Evolutionary conservation across 2,329 filamentous ascomycete species (phyloP), one percentile per base, ranked within the genome.

Genomic region (Stagonosporopsis chrysanthemi): DNA sequence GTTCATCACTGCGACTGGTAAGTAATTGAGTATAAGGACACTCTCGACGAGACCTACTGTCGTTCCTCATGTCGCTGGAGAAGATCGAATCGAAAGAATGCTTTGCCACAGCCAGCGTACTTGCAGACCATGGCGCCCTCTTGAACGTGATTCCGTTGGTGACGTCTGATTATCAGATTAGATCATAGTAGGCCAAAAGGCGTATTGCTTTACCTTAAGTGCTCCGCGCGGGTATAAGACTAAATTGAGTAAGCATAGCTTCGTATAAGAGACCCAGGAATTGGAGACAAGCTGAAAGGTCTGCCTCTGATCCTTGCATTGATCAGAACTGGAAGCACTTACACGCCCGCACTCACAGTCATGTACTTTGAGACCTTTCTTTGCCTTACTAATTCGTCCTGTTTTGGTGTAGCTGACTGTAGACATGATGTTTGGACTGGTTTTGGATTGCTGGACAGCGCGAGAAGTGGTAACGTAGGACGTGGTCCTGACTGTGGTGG

Each of bases 261-360:
- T 14, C 19, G 12, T n/a, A 39, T 14, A 23, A 15, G 11, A 24
- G 44, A 51, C 36, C 51, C 7, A 44, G 17, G 24, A 23, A 31
- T 9, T 26, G 24, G 8, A 26, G 24, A 9, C 9, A 24, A 4
- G 8, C 2, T 31, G 14, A 17, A 26, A 17, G 1, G 14, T 15
- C 19, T 23, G 8, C n/a, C 46, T 40, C 36, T 49, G 7, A 29
- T n/a, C 33, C 7, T 15, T 28, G 22, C 4, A 6, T 26, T 6
- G 14, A 33, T 22, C 17, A 28, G n/a, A 14, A 6, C 2, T 12
- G 9, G 58, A 42, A 33, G 46, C 9, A 75, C 77, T 62, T 69
- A 81, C 79, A 70, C 79, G 79, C 66, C 79, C 78, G 61, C 80
- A 82, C n/a, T 79, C 75, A 62, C 79, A 81, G 40, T 75, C 68